These are phyloP conservation scores for Leccinum aurantiacum DNA, from an alignment of 768 basidiomycete species.

Conservation along the genomic window DNA sequence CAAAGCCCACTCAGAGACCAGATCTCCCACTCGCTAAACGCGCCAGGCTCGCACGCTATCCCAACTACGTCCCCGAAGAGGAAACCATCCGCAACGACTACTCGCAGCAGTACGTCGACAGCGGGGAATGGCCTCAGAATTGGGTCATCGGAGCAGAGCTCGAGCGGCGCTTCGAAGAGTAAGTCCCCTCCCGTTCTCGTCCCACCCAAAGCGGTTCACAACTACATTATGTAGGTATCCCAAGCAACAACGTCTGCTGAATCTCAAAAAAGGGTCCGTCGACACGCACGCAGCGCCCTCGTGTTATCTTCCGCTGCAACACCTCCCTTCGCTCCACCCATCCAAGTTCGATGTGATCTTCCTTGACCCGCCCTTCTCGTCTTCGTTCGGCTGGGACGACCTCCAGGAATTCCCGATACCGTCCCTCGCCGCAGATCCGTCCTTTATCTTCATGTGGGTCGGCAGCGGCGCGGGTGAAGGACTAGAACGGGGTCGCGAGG, in stretches of 20 bases:
- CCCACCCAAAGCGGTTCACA: background rate
- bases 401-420: constrained; percentile 82
- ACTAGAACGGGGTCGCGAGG: constrained; percentile 86
- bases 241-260: constrained; percentile 82
- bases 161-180: constrained; percentile 93
- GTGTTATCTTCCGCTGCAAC: constrained; percentile 63
- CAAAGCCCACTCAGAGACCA: constrained; percentile 40
- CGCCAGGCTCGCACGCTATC: constrained; percentile 66
- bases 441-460: constrained; percentile 95
- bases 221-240: constrained; percentile 66
- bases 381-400: constrained; percentile 82
- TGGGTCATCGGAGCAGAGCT: constrained; percentile 87
- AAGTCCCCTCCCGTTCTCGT: constrained; percentile 30
- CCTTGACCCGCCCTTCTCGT: constrained; percentile 87
- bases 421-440: constrained; percentile 82
- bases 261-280: constrained; percentile 80
- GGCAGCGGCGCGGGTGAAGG: constrained; percentile 89
- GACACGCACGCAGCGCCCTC: constrained; percentile 69
- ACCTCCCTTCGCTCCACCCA: constrained; percentile 55
- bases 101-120: constrained; percentile 84
- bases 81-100: constrained; percentile 98
- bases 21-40: constrained; percentile 71
- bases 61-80: constrained; percentile 88
- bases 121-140: constrained; percentile 91
- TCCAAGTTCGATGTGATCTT: constrained; percentile 89